These are phyloP conservation scores for Globisporangium emineosum DNA, from an alignment of 352 stramenopile species.

Conservation along the genomic window DNA sequence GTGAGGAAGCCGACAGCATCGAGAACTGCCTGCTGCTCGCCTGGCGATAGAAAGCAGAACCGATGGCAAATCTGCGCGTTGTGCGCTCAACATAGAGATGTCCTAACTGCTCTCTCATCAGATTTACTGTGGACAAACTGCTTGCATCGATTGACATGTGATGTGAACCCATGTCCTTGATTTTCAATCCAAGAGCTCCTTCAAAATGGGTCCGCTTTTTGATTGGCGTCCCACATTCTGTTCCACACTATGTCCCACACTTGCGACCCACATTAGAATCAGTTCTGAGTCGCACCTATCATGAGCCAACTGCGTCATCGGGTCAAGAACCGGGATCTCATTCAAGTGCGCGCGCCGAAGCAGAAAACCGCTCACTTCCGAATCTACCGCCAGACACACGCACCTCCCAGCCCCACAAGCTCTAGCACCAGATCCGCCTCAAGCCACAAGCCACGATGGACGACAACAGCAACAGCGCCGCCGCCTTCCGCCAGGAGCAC, in stretches of 20 bases:
- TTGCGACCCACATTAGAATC: neutral
- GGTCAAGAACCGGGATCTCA: neutral
- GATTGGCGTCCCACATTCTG: neutral
- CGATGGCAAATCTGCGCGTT: neutral
- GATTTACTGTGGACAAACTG: neutral
- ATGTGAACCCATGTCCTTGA: neutral
- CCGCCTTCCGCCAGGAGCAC: constrained; percentile 40
- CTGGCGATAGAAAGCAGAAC: constrained; percentile 28
- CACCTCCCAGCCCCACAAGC: constrained; percentile 1
- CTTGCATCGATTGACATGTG: neutral
- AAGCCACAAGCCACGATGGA: constrained; percentile 1
- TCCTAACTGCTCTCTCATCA: neutral
- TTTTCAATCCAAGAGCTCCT: neutral
- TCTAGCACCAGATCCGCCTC: neutral
- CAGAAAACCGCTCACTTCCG: constrained; percentile 6
- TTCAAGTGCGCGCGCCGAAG: neutral
- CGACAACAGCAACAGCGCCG: constrained; percentile 6
- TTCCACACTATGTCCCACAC: neutral
- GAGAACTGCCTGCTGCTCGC: constrained; percentile 81
- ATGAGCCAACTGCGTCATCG: neutral
- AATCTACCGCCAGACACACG: constrained; percentile 2
- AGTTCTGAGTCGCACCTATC: constrained; percentile 4
- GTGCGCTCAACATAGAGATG: no score
- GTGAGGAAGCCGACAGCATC: constrained; percentile 62
- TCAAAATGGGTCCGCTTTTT: neutral